These are phyloP conservation scores for Pichia terricola DNA, from an alignment of 1,139 yeast species.

Conservation along the genomic window DNA sequence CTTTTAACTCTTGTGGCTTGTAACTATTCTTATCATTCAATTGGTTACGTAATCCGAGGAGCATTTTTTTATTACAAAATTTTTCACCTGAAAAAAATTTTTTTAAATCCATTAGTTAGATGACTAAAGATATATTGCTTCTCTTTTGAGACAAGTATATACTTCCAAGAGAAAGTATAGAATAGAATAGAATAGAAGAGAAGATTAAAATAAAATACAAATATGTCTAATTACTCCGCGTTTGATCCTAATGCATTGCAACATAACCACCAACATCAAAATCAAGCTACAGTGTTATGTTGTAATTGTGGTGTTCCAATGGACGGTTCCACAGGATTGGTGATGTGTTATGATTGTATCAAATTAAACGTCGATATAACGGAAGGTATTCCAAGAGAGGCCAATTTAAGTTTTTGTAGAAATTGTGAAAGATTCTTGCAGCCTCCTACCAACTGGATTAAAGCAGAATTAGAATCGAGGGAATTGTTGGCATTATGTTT, in stretches of 20 bases:
- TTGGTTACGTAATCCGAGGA: no score
- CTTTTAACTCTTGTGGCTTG: no score
- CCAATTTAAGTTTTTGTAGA: constrained; percentile 86
- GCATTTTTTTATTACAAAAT: no score
- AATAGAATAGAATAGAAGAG: no score
- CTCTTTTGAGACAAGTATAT: no score
- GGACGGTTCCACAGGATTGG: constrained; percentile 90
- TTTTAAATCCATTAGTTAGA: no score
- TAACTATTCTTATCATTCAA: no score
- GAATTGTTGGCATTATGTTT: constrained; percentile 86
- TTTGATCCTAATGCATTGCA: constrained; percentile 27
- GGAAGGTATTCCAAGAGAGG: constrained; percentile 92
- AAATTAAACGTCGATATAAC: constrained; percentile 90
- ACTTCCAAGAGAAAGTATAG: no score
- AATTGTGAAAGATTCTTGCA: constrained; percentile 94
- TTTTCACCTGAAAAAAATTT: no score
- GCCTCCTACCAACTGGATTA: constrained; percentile 91
- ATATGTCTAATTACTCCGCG: constrained; percentile 44
- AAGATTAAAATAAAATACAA: no score
- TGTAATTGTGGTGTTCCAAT: constrained; percentile 98
- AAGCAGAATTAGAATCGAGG: constrained; percentile 84
- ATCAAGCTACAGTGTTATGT: constrained; percentile 78
- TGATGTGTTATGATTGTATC: constrained; percentile 97
- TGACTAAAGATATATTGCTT: no score
- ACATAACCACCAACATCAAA: constrained; percentile 7